Conservation (phyloP, 352 stramenopile species). For the Phytophthora parvispora region DNA sequence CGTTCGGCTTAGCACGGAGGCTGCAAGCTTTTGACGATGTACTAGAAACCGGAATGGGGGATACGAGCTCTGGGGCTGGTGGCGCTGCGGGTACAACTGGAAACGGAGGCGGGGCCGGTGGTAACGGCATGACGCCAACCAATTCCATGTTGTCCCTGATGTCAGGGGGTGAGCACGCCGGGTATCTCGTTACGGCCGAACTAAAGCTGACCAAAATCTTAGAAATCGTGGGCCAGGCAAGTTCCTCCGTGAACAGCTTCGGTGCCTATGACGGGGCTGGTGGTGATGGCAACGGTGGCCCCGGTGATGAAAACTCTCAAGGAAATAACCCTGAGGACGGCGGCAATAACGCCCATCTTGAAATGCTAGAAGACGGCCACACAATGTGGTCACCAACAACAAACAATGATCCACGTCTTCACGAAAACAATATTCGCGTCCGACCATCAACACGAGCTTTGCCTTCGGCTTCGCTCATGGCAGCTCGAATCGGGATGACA, state of each 20-base stretch:
- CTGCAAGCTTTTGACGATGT: slow-evolving; percentile 82
- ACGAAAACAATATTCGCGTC: slow-evolving; percentile 86
- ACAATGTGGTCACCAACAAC: slow-evolving; percentile 66
- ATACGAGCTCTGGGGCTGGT: slow-evolving; percentile 11
- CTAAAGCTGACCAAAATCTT: slow-evolving; percentile 86
- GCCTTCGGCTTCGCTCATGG: slow-evolving; percentile 24
- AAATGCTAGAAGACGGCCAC: slow-evolving; percentile 66
- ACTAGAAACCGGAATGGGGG: slow-evolving; percentile 42
- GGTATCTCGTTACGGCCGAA: slow-evolving; percentile 67
- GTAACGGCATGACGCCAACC: slow-evolving; percentile 19
- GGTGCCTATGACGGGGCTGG: slow-evolving; percentile 42
- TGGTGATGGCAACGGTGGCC: slow-evolving; percentile 37
- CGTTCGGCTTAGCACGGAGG: slow-evolving; percentile 70
- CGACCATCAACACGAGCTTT: slow-evolving; percentile 33
- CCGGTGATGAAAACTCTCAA: slow-evolving; percentile 33
- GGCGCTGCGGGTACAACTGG: slow-evolving; percentile 2
- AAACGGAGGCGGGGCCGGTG: neutral
- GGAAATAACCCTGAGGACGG: slow-evolving; percentile 27
- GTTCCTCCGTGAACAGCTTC: slow-evolving; percentile 66
- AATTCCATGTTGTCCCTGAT: slow-evolving; percentile 41
- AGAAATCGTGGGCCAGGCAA: slow-evolving; percentile 82
- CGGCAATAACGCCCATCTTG: slow-evolving; percentile 36
- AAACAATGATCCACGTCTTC: slow-evolving; percentile 81
- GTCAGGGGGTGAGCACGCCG: slow-evolving; percentile 59
- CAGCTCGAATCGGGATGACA: slow-evolving; percentile 31